Evolutionary conservation across 2,329 filamentous ascomycete genomes (phyloP).

Genomic region (Cordyceps fumosorosea): DNA sequence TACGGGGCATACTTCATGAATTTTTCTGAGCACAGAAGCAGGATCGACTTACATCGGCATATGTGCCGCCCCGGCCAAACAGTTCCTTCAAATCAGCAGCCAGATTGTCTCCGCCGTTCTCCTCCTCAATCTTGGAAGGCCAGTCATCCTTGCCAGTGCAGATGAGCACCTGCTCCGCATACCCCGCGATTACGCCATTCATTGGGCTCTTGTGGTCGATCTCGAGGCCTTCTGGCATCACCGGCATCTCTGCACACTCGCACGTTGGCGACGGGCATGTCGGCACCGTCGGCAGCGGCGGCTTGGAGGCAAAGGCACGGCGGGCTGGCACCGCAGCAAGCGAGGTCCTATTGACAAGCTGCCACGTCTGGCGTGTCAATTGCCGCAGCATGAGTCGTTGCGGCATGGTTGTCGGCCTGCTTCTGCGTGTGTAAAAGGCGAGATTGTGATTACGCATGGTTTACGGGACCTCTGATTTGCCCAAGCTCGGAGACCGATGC

Average conservation of each 20-base stretch:
- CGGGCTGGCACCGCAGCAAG: not conserved
- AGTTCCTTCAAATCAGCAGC: slow-evolving; percentile 66
- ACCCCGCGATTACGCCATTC: slow-evolving; percentile 69
- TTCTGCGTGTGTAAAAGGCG: not conserved
- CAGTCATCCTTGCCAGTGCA: slow-evolving; percentile 78
- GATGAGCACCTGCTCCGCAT: slow-evolving; percentile 76
- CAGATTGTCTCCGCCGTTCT: slow-evolving; percentile 59
- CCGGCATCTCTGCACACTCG: slow-evolving; percentile 60
- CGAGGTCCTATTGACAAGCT: not conserved
- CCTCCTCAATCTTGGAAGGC: slow-evolving; percentile 78
- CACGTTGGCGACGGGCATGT: slow-evolving; percentile 73
- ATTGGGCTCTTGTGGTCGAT: slow-evolving; percentile 68
- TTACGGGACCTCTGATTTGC: slow-evolving; percentile 11
- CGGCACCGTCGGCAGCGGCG: slow-evolving; percentile 37
- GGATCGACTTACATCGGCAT: slow-evolving; percentile 52
- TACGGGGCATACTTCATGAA: not conserved
- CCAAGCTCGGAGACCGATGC: slow-evolving; percentile 11
- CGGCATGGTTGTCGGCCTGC: slow-evolving; percentile 4
- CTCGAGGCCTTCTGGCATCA: slow-evolving; percentile 58
- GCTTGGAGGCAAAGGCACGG: slow-evolving; percentile 11
- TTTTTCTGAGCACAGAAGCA: not conserved
- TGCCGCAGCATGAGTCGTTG: slow-evolving; percentile 9
- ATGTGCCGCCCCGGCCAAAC: slow-evolving; percentile 58
- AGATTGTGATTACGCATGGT: slow-evolving; percentile 9
- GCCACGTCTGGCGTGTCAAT: not conserved